Percentiles rank a stretch among this genome's conserved stretches.
These are phyloP conservation scores for Picochlorum costavermella DNA, from an alignment of 139 green algal genomes.

Conservation along the genomic window DNA sequence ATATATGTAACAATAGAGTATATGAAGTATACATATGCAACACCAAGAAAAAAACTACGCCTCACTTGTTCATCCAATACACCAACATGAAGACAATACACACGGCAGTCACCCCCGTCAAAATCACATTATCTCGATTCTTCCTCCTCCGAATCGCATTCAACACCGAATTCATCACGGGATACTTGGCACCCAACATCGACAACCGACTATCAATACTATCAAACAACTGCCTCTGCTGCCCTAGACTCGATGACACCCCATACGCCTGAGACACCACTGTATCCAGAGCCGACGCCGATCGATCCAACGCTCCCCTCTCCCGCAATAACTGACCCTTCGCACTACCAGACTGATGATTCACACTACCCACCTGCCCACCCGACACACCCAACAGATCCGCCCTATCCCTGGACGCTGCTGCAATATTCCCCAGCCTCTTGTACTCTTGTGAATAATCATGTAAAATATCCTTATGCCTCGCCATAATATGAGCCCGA, in stretches of 20 bases:
- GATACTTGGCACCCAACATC: constrained; percentile 62
- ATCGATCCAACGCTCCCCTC: constrained; percentile 45
- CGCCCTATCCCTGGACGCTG: constrained; percentile 53
- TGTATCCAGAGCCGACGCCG: constrained; percentile 60
- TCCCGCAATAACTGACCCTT: constrained; percentile 68
- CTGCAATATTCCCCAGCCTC: constrained; percentile 51
- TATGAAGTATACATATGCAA: too few species aligned
- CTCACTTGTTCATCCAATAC: constrained; percentile 68
- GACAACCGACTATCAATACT: constrained; percentile 47
- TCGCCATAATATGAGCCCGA: constrained; percentile 73
- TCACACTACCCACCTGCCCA: neutral
- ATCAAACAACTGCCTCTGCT: constrained; percentile 53
- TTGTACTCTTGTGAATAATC: constrained; percentile 84
- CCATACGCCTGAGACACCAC: constrained; percentile 67
- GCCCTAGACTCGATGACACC: constrained; percentile 46
- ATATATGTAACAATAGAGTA: too few species aligned
- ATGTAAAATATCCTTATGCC: constrained; percentile 88
- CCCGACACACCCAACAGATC: constrained; percentile 53
- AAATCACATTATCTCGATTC: constrained; percentile 77
- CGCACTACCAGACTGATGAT: neutral
- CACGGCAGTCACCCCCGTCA: constrained; percentile 63
- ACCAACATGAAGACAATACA: constrained; percentile 80
- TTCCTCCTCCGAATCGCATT: constrained; percentile 77
- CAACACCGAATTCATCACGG: constrained; percentile 75
- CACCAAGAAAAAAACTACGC: too few species aligned